Evolutionary conservation across 345 rosid genomes (phyloP).

Genomic region (Eucalyptus microcorys): DNA sequence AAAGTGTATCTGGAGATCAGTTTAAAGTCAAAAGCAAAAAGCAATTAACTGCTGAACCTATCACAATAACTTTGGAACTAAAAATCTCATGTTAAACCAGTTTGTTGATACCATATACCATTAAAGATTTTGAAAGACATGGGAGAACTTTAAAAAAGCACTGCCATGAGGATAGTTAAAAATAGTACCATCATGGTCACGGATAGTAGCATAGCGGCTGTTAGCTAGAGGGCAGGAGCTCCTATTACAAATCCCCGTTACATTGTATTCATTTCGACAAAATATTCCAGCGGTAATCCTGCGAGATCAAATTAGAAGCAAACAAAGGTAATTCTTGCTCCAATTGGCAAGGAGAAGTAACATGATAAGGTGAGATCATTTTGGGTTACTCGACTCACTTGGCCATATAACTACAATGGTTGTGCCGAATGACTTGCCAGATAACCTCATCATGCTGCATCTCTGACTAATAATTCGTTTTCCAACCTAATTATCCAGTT

Average conservation of each 20-base stretch:
- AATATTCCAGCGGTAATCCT: conserved; percentile 83
- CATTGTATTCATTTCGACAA: conserved; percentile 94
- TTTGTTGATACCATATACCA: not conserved
- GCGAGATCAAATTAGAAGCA: not conserved
- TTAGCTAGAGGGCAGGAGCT: conserved; percentile 98
- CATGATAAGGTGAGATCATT: too few relatives aligned
- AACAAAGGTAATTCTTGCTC: not conserved
- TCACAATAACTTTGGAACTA: not conserved
- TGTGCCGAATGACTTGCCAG: conserved; percentile 97
- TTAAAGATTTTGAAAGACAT: not conserved
- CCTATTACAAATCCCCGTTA: conserved; percentile 84
- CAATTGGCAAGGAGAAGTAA: too few relatives aligned
- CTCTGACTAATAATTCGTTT: not conserved
- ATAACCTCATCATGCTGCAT: conserved; percentile 98
- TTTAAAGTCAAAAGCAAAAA: not conserved
- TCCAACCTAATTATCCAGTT: not conserved
- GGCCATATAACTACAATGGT: conserved; percentile 96
- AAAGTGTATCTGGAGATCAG: not conserved
- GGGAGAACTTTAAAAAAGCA: not conserved
- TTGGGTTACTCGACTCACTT: conserved; percentile 31
- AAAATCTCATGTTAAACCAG: not conserved
- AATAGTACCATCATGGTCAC: conserved; percentile 70
- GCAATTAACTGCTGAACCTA: not conserved
- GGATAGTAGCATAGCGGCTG: conserved; percentile 90
- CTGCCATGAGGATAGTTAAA: not conserved